Evolutionary conservation across 2,329 filamentous ascomycete species (phyloP), one percentile per base, ranked within the genome.

Genomic region (Claviceps africana): DNA sequence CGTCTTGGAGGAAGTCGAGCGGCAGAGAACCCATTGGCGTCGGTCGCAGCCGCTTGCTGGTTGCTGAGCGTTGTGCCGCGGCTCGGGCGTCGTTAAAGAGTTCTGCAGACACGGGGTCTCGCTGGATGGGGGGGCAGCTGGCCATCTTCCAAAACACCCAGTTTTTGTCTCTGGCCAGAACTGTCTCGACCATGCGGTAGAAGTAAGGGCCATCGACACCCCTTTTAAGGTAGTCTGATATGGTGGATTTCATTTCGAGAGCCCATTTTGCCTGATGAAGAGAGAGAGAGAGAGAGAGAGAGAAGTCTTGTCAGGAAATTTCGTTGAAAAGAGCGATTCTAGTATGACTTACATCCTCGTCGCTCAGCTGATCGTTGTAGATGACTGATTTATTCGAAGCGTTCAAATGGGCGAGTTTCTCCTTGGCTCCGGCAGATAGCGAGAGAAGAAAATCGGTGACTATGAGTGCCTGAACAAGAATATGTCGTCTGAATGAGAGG

Each of bases 81-180:
- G 76, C 72, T 64, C 84, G 85, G 25, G 89, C 84, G 51, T 82
- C 77, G 40, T 82, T 67, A 64, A 89, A 91, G 47, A 84, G 78
- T 30, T 79, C 69, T 1, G 83, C 76, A 2, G 83, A 76, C 31
- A 97, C 77, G 11, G 87, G 73, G 22, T 85, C 79, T 54, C 81
- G 79, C 62, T 90, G 83, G 62, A 99, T 97, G 6, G 85, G 79
- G 25, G 88, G 88, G 65, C 93, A 98, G 58, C 84, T 88, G 65
- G 96, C 89, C 55, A 91, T 84, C 70, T 99, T 99, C 93, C 93
- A 99, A 56, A 89, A 85, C 45, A 94, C 89, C 94, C 94, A 98
- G 64, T 97, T 96, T 72, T 96, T 97, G 67, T 99, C 93, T 56
- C 93, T 79, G 25, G 88, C 88, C 31, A 98, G 79, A 33, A 98